Evolutionary conservation across 75 land plant species (phyloP), one percentile per base, ranked within the genome.

Genomic region (Cunninghamia lanceolata): DNA sequence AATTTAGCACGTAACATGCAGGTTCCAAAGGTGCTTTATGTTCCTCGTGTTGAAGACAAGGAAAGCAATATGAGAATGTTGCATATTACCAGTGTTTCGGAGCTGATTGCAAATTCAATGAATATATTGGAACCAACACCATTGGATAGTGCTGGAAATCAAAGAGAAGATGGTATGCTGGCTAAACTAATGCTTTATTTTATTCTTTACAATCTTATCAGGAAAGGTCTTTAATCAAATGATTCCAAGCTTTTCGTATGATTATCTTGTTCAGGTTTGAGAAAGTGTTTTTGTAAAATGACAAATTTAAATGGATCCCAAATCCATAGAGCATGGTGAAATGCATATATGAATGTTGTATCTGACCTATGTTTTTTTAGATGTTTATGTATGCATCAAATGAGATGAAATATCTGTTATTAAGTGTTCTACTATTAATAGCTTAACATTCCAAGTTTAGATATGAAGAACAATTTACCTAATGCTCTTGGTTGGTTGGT

Each of bases 21-120:
- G 89, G 83, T 28, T 28, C 87, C 52, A 73, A 95, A 93, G 87
- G 91, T 86, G 87, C 89, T 97, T 56, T 97, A 96, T 91, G 96
- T 97, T 82, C 99, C 99, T 74, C 91, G 99, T 71, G 92, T 97
- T 79, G 95, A 96, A 86, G 99, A 97, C 91, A 96, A 91, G 86
- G 94, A 96, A 46, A 94, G 98, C 84, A 82, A 95, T 89, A 96
- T 97, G 98, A 70, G 93, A 34, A 94, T 97, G 95, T 89, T 97
- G 63, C 91, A 94, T 63, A 92, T 97, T 80, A 89, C 92, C 21
- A 89, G 86, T 50, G 83, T 80, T 40, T 91, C 92, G 76, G 99
- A 97, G 86, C 86, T 97, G 36, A 74, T 92, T 83, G 92, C 94
- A 47, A 97, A 97, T 83, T 95, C 98, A 53, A 97, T 97, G 99